Evolutionary conservation across 192 early-diverging fungal genomes (phyloP), one percentile per base, ranked within the genome.

Genomic region (Mortierella claussenii): DNA sequence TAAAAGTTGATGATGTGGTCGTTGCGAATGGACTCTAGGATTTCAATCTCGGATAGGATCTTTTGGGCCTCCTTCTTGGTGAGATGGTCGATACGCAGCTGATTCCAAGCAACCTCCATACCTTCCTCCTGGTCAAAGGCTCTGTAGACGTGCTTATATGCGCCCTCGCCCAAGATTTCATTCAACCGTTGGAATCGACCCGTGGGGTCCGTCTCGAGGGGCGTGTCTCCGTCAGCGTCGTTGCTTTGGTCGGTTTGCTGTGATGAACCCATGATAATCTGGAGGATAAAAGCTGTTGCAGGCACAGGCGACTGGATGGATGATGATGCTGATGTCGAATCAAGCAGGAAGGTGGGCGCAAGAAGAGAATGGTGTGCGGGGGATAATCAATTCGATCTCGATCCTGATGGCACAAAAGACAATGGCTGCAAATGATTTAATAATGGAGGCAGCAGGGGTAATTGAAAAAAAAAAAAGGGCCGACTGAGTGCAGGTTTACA

Each of bases 81-180:
- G 33, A 69, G 60, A 42, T 74, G 65, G 64, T 89, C 82, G 52
- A 90, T 66, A 26, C 85, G 81, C 27, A 93, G 82, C 79, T 92
- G 91, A 78, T 93, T 94, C 93, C 93, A 95, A n/a, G 93, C 93
- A 6, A 95, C 93, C 78, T 95, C 93, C 17, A 93, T 85, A 21
- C 93, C 93, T 69, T 94, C 91, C 59, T 95, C 92, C 51, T 89
- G 85, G 62, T 95, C 93, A 76, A 93, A 89, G 32, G 90, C 91
- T 56, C 90, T 91, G 65, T 85, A 95, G 23, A 95, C 93, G 53
- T 88, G 83, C 65, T 95, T 95, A 68, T 93, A 93, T 1, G 93
- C 93, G 6, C 93, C 93, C 65, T 88, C 89, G 47, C 93, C 93
- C 2, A 95, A 82, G n/a, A 68, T 40, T 24, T 79, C 78, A 33